Percentiles rank a stretch among this genome's conserved stretches.
phyloP scores from a whole-genome alignment of 192 early-diverging fungal species.

The Mortierella antarctica region DNA sequence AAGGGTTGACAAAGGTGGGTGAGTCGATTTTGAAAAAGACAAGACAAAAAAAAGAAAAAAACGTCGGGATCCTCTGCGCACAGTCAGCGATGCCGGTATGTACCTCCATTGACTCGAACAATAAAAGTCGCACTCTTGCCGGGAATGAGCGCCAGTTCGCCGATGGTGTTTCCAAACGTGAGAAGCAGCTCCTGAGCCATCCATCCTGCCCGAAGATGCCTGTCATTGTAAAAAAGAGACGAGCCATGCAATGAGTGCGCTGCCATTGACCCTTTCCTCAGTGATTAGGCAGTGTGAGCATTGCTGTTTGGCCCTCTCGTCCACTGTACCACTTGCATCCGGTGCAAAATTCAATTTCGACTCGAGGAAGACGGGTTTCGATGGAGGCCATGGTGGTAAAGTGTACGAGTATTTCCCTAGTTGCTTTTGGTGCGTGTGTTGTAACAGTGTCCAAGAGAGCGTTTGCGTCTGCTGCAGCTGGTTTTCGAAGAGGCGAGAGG shows the following conservation, averaged over 20 bases:
- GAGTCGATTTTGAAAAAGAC: background rate
- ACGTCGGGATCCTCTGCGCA: background rate
- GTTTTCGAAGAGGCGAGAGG: background rate
- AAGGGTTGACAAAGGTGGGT: background rate
- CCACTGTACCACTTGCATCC: conserved; percentile 54
- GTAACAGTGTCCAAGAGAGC: no score
- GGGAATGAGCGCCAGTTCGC: conserved; percentile 76
- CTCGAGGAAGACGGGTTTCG: conserved; percentile 46
- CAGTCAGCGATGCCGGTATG: background rate
- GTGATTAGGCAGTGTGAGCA: background rate
- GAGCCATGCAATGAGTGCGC: background rate
- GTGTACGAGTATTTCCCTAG: background rate
- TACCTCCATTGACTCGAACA: conserved; percentile 64
- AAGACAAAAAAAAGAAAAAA: background rate
- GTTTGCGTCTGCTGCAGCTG: background rate
- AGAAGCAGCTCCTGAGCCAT: conserved; percentile 76
- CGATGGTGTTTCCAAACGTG: conserved; percentile 70
- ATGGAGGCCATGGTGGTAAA: conserved; percentile 11
- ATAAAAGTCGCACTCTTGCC: conserved; percentile 61
- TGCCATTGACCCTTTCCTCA: background rate
- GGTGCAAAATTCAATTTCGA: conserved; percentile 58
- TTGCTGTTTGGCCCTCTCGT: background rate
- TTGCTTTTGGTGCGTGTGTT: background rate
- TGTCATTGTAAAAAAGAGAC: conserved; percentile 9
- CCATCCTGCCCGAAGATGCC: conserved; percentile 68